Percentiles rank a stretch among this genome's conserved stretches.
Evolutionary conservation across 2,329 filamentous ascomycete species (phyloP).

Genomic region (Incumbomyces delicatus): DNA sequence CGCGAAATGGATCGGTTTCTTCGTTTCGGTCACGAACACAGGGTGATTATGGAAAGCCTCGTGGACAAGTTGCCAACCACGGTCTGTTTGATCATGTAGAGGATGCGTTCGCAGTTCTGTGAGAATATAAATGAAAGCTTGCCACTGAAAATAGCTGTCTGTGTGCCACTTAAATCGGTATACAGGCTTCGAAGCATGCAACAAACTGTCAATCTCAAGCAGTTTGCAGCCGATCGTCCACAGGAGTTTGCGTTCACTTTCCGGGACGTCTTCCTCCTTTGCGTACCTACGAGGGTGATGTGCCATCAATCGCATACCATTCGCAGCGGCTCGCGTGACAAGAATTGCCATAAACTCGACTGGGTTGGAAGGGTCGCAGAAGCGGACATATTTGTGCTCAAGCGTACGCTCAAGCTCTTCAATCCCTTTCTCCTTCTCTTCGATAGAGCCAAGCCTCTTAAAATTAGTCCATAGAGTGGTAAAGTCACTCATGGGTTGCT

Average conservation of each 20-base stretch:
- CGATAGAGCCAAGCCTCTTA: slow-evolving; percentile 20
- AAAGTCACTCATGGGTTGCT: slow-evolving; percentile 16
- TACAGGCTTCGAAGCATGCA: slow-evolving; percentile 30
- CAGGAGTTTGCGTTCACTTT: slow-evolving; percentile 30
- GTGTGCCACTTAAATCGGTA: slow-evolving; percentile 39
- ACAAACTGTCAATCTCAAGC: slow-evolving; percentile 32
- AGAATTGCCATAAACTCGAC: slow-evolving; percentile 36
- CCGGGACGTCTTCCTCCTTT: slow-evolving; percentile 22
- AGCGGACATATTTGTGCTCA: slow-evolving; percentile 45
- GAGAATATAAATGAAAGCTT: slow-evolving; percentile 43
- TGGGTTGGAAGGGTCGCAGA: slow-evolving; percentile 42
- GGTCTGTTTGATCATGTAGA: slow-evolving; percentile 26
- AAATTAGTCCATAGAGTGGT: slow-evolving; percentile 14
- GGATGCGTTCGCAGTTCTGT: slow-evolving; percentile 31
- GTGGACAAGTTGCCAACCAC: slow-evolving; percentile 39
- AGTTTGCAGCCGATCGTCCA: slow-evolving; percentile 32
- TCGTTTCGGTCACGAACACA: slow-evolving; percentile 27
- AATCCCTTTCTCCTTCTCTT: slow-evolving; percentile 27
- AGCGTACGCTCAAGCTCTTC: slow-evolving; percentile 42
- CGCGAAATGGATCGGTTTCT: slow-evolving; percentile 33
- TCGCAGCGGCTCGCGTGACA: slow-evolving; percentile 35
- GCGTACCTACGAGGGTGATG: slow-evolving; percentile 34
- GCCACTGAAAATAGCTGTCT: slow-evolving; percentile 42
- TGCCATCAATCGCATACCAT: slow-evolving; percentile 35
- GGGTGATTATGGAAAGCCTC: slow-evolving; percentile 35